Percentiles rank a stretch among this genome's conserved stretches.
Evolutionary conservation across 1,284 basidiomycete genomes (phyloP).

Genomic region (Ceratobasidium papillatum): DNA sequence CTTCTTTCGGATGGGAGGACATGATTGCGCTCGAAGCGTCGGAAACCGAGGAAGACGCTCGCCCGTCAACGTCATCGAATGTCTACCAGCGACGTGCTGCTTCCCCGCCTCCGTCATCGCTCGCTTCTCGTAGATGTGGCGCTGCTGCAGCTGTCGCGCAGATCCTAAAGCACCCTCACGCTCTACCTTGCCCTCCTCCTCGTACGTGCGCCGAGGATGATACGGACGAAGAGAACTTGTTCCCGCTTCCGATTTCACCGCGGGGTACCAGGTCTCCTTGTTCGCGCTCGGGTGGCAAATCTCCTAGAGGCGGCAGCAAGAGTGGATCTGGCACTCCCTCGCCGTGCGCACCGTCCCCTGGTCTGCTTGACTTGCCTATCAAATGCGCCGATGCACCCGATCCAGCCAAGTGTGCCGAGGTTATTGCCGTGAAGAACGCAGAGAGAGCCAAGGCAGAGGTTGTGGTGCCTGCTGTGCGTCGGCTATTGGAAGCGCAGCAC

Average conservation of each 20-base stretch:
- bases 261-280: constrained; percentile 22
- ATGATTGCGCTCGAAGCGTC: constrained; percentile 24
- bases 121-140: neutral
- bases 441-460: constrained; percentile 33
- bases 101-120: constrained; percentile 25
- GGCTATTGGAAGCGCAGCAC: constrained; percentile 27
- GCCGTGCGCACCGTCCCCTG: constrained; percentile 3
- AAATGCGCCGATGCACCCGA: constrained; percentile 27
- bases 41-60: neutral
- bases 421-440: constrained; percentile 32
- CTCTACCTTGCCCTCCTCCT: constrained; percentile 27
- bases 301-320: neutral
- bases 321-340: constrained; percentile 12
- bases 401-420: constrained; percentile 32
- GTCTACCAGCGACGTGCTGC: constrained; percentile 8
- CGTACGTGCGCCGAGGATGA: constrained; percentile 26
- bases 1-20: constrained; percentile 32
- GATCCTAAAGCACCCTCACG: constrained; percentile 15
- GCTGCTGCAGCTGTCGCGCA: neutral
- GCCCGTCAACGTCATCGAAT: constrained; percentile 1
- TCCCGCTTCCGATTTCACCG: constrained; percentile 26
- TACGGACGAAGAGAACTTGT: constrained; percentile 32
- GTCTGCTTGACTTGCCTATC: neutral
- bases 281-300: constrained; percentile 14
- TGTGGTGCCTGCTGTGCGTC: constrained; percentile 26